A percentile compares a stretch with the other conserved stretches of the same genome.
Conservation (phyloP, 2,329 filamentous ascomycete genomes). For the Neofusicoccum cordaticola region DNA sequence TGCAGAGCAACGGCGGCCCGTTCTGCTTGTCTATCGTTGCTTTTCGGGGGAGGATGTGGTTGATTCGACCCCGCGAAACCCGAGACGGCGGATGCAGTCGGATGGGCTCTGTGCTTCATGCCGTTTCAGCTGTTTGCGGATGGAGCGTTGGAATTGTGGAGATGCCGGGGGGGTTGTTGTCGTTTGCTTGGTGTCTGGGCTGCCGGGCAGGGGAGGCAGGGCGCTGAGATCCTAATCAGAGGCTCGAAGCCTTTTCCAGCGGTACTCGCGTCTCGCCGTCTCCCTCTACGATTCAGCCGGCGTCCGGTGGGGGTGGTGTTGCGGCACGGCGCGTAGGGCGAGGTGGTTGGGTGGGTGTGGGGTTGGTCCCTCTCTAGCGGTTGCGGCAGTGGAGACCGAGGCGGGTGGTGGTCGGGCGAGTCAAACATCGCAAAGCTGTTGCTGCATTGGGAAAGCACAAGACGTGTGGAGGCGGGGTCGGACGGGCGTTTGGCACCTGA, state of each 20-base stretch:
- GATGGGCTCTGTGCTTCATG: background rate
- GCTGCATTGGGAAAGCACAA: background rate
- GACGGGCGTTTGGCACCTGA: background rate
- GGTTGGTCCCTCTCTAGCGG: background rate
- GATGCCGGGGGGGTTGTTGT: too few species aligned
- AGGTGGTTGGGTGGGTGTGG: background rate
- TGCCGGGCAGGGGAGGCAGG: too few species aligned
- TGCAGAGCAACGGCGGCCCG: too few species aligned
- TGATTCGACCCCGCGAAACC: background rate
- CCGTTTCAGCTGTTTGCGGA: slow-evolving; percentile 5
- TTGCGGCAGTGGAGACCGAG: background rate
- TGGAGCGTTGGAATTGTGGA: too few species aligned
- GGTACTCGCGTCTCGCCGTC: too few species aligned
- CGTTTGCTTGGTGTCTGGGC: too few species aligned
- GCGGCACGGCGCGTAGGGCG: background rate
- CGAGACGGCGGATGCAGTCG: background rate
- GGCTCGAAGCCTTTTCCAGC: too few species aligned
- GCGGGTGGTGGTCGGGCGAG: background rate
- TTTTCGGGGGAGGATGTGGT: too few species aligned
- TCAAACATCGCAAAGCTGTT: background rate
- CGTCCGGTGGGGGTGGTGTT: too few species aligned
- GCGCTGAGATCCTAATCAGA: too few species aligned
- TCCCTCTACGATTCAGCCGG: too few species aligned
- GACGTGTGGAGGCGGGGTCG: background rate
- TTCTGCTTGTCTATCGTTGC: too few species aligned